Conservation (phyloP, 148 eudicot species). For the Tetragonia tetragonoides region DNA sequence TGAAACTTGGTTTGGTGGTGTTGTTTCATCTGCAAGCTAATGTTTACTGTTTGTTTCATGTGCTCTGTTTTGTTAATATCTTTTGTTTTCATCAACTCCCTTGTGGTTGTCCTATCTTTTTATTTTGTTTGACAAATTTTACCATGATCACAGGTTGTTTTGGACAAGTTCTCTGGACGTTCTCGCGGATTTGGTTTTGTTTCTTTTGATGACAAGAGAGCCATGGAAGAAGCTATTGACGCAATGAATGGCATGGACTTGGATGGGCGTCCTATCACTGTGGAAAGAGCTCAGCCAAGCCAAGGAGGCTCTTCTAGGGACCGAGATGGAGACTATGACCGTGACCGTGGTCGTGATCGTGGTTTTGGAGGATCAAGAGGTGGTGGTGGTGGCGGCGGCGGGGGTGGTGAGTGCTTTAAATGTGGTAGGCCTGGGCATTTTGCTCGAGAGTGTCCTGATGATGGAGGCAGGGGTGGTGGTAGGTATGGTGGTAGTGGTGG, state of each 20-base stretch:
- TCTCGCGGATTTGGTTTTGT: constrained; percentile 98
- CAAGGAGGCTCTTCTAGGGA: constrained; percentile 55
- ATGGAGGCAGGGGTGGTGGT: constrained; percentile 81
- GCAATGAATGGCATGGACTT: constrained; percentile 86
- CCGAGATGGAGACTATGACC: constrained; percentile 58
- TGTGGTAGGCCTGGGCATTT: constrained; percentile 57
- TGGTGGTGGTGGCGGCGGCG: constrained; percentile 46
- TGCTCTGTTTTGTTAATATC: neutral
- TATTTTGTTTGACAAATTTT: neutral
- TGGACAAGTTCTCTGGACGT: constrained; percentile 87
- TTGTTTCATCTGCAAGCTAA: neutral
- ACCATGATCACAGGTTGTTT: constrained; percentile 47
- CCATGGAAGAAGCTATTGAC: constrained; percentile 96
- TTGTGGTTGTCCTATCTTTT: neutral
- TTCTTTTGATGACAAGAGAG: constrained; percentile 78
- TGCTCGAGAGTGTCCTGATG: constrained; percentile 81
- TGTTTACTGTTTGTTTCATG: no score
- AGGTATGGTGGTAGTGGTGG: constrained; percentile 69
- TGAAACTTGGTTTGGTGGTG: neutral
- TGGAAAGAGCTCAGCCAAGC: constrained; percentile 89
- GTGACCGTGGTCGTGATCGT: constrained; percentile 47
- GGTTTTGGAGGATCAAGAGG: constrained; percentile 58
- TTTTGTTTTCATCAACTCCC: neutral
- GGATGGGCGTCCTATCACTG: constrained; percentile 90
- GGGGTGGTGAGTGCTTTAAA: constrained; percentile 54